Evolutionary conservation across 768 basidiomycete genomes (phyloP), one percentile per base, ranked within the genome.

Genomic region (Clavulina sp.): DNA sequence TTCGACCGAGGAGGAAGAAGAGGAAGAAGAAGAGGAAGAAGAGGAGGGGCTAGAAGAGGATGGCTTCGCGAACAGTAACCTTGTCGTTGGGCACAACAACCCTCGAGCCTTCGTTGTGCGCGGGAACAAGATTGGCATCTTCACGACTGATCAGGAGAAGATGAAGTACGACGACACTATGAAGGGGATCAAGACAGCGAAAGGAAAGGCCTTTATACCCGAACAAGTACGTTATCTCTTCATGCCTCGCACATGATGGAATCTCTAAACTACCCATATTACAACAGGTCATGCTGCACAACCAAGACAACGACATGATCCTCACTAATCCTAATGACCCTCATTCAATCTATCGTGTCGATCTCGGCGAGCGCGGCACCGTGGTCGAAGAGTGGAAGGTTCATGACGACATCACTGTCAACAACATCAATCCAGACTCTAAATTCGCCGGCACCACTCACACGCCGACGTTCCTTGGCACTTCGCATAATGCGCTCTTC

Each of bases 381-480:
- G 80, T 99, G 28, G 88, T 97, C 21, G 95, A 99, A 63, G 95
- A 99, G 64, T 96, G 89, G 91, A 93, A 89, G 63, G 80, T 99
- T n/a, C 81, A 91, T 62, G 88, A 96, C 32, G 72, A 82, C 60
- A 71, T 97, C 57, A 70, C 73, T 16, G 85, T 99, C 57, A 74
- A 83, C 64, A 81, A 93, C 61, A 84, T 97, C 62, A 77, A 92
- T 1, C 92, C 95, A 3, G 80, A 89, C 59, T 80, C 74, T 68
- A 99, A 99, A 66, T 96, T 88, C 60, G 92, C 95, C 4, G 91
- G 84, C 57, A 95, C 81, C 58, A 91, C 91, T 36, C 75, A 73
- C 46, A 82, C 93, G 63, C 86, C 95, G 64, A 99, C 95, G 2
- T 72, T 99, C 51, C 79, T 97, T 56, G 95, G 95, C 38, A 73